Base-by-base conservation (phyloP, 495 filamentous ascomycete genomes). In the Bacidia gigantensis region DNA sequence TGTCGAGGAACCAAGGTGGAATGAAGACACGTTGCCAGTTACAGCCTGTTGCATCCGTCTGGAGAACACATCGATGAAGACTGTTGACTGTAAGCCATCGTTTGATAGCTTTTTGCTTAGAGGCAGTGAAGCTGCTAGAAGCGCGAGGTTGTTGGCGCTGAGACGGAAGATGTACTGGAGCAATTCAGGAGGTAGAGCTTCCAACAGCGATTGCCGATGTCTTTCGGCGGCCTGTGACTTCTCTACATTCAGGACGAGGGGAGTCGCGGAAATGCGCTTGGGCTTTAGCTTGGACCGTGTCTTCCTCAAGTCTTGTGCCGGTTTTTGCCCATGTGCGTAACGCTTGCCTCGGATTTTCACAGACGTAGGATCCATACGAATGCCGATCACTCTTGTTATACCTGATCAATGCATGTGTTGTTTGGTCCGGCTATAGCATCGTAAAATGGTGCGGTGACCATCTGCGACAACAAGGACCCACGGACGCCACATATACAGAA, bases 131-230 rank as follows among this genome's bases (percentile, higher is more conserved):
- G 69, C 62, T 17, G 67, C 63, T 7, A 74, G 69, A 3, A 81
- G 58, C 26, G 69, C 69, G 20, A 71, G 39, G 51, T 79, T 76
- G 5, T 14, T 35, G 54, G 73, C 46, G 20, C 70, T 65, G 44
- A 72, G 61, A 14, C 77, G 62, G 45, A 77, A 79, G 29, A 80
- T 74, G 46, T 65, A 60, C 58, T 78, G 70, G 26, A 81, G 62
- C 9, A 81, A 50, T 54, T 81, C 77, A 1, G 68, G 67, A 1
- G 76, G 77, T 1, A 81, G 62, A 11, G 57, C 55, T 56, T 80
- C 77, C 3, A 81, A 62, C 17, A 49, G 52, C 3, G 70, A 72
- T n/a, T 35, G 47, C 1, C 14, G 24, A 21, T 22, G 7, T 5
- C 20, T n/a, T n/a, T n/a, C n/a, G n/a, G n/a, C n/a, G n/a, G n/a